Evolutionary conservation across 306 rosid species (phyloP), one percentile per base, ranked within the genome.

Genomic region (Sophora flavescens): DNA sequence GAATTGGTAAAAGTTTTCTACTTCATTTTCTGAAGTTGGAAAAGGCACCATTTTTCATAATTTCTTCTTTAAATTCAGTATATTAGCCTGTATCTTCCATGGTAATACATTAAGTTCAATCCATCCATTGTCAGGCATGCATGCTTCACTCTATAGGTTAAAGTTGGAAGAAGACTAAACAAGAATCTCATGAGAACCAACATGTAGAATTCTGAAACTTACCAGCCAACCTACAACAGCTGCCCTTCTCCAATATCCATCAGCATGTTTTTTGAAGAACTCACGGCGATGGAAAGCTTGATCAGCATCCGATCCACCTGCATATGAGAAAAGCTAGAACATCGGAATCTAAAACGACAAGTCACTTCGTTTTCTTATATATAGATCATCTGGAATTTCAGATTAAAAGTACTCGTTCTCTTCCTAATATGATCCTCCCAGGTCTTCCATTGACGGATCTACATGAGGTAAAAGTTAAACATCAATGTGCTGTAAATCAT

Each of bases 141-240:
- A 76, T 38, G 56, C 33, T 41, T 63, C 42, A 52, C 33, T 22
- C 53, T 18, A 64, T 14, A 47, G 61, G 38, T 65, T 65, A n/a
- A 63, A 44, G 14, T 38, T 48, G 16, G 63, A 26, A 74, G 60
- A 74, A 74, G 18, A 63, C 15, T 57, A 45, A 16, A 47, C 30
- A 17, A 42, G 72, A 44, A 66, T 65, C 6, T 18, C 13, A 54
- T 2, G 41, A 36, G 13, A 75, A 38, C 30, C 22, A 13, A 4
- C 12, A 39, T 4, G 15, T 15, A 35, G 4, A 39, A 45, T 33
- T 67, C 41, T 30, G 8, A 63, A 28, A 80, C 90, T 74, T 79
- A 90, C 98, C 86, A 84, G 56, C 97, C 96, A 92, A 33, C 95
- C 75, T 45, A 92, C 74, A 50, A 90, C 76, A 57, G 97, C 85